Conservation (phyloP, 345 rosid species). For the Dipteronia sinensis region DNA sequence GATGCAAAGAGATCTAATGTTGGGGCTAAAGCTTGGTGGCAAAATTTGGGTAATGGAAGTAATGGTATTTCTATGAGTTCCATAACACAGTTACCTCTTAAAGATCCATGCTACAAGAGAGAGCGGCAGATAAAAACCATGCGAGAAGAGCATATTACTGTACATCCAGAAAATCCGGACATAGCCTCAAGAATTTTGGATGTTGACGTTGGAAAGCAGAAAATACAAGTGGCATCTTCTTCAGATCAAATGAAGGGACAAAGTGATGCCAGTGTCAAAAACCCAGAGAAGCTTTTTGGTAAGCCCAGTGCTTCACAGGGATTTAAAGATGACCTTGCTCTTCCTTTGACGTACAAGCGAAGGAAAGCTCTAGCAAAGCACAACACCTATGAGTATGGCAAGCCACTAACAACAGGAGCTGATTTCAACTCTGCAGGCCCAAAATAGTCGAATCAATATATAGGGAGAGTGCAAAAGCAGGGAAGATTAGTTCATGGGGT, state of each 20-base stretch:
- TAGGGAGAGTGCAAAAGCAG: constrained; percentile 29
- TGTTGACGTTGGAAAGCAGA: constrained; percentile 22
- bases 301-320: constrained; percentile 37
- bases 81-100: constrained; percentile 32
- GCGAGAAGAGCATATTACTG: constrained; percentile 27
- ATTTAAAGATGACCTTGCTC: constrained; percentile 28
- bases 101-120: constrained; percentile 23
- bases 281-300: constrained; percentile 25
- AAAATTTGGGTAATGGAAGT: constrained; percentile 34
- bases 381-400: constrained; percentile 28
- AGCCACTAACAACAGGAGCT: constrained; percentile 26
- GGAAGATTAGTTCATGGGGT: constrained; percentile 29
- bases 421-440: constrained; percentile 27
- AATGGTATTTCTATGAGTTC: constrained; percentile 28
- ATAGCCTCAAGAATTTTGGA: constrained; percentile 27
- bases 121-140: constrained; percentile 25
- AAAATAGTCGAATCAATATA: constrained; percentile 29
- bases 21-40: constrained; percentile 31
- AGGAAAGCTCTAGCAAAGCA: constrained; percentile 44
- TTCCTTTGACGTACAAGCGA: constrained; percentile 63
- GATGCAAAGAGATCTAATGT: constrained; percentile 31
- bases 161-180: constrained; percentile 28
- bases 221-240: constrained; percentile 25
- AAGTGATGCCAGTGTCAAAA: constrained; percentile 27
- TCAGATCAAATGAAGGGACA: constrained; percentile 29